Evolutionary conservation across 768 basidiomycete genomes (phyloP).

Genomic region (Auriscalpium vulgare): DNA sequence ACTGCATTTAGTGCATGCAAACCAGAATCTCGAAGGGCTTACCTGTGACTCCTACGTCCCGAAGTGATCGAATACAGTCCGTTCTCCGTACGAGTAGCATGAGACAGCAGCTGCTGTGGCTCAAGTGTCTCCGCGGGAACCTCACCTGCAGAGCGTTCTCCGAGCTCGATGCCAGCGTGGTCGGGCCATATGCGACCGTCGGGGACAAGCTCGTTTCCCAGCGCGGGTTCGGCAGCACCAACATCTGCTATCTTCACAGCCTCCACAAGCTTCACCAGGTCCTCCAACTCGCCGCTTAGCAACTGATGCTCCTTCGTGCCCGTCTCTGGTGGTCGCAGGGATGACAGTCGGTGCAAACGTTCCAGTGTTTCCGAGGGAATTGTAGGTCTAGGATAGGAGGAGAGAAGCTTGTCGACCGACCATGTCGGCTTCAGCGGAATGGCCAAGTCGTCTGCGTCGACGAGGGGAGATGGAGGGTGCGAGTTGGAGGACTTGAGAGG

Average conservation of each 20-base stretch:
- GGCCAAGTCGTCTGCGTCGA: constrained; percentile 44
- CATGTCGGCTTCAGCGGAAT: constrained; percentile 66
- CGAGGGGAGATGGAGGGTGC: neutral
- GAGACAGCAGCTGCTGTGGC: constrained; percentile 40
- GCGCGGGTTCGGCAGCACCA: constrained; percentile 9
- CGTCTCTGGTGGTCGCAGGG: constrained; percentile 56
- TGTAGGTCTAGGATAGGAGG: constrained; percentile 66
- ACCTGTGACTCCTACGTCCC: constrained; percentile 16
- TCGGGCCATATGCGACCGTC: constrained; percentile 37
- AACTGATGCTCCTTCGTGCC: constrained; percentile 43
- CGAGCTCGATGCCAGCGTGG: constrained; percentile 27
- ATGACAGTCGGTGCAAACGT: constrained; percentile 65
- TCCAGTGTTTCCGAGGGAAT: constrained; percentile 50
- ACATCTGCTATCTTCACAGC: constrained; percentile 62
- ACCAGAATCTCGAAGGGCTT: neutral
- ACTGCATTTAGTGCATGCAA: too few species aligned
- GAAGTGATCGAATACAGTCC: constrained; percentile 60
- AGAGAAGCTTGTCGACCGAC: constrained; percentile 72
- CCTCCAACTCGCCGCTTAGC: constrained; percentile 56
- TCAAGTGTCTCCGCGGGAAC: constrained; percentile 20
- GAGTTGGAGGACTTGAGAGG: neutral
- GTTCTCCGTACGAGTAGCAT: constrained; percentile 42
- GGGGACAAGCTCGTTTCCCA: constrained; percentile 20
- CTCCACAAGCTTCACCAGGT: constrained; percentile 70
- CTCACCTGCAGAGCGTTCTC: neutral